Base-by-base conservation (phyloP, 108 stramenopile species). In the Skeletonema marinoi region DNA sequence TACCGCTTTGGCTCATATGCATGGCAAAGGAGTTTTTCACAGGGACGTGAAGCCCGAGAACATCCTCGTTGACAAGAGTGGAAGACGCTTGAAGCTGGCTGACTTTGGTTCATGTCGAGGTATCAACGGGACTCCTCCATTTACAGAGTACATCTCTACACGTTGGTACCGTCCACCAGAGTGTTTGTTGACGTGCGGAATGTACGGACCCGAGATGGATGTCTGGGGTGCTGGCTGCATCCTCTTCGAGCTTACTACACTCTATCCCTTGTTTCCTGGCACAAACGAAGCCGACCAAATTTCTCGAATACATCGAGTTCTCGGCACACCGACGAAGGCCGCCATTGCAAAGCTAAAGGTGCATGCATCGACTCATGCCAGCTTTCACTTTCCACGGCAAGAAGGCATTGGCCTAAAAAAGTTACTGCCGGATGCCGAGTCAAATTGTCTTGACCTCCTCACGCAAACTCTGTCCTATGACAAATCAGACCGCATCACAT, bases 11-110 rank as follows among this genome's bases (percentile, higher is more conserved):
- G 59, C 77, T 12, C 88, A 93, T 64, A 84, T 95, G 90, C 96
- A 97, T 68, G 36, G 78, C 6, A 85, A 77, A 30, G 85, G 89
- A 6, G 88, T 97, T 42, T 86, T 94, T 41, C 96, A 97, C 75
- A 71, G 96, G 21, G 96, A 97, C 69, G 77, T 97, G 32, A 95
- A 97, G 85, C 95, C 95, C 0, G 93, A 96, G 44, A 95, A 96
- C 62, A 92, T 96, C 30, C 78, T 96, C 32, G 87, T 95, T 3
- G 90, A 91, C 35, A 78, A 72, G 68, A 70, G 30, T 54, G 81
- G 81, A 39, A 82, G 59, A 39, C 71, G 51, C 21, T n/a, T 94
- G 32, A 96, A 96, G 80, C 80, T 96, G 19, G 95, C 95, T 1
- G 93, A 96, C 82, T 96, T 96, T 78, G 93, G 94, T 4, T 92